A percentile compares a stretch with the other conserved stretches of the same genome.
Conservation (phyloP, 2,329 filamentous ascomycete genomes). For the Sporothrix sp. region DNA sequence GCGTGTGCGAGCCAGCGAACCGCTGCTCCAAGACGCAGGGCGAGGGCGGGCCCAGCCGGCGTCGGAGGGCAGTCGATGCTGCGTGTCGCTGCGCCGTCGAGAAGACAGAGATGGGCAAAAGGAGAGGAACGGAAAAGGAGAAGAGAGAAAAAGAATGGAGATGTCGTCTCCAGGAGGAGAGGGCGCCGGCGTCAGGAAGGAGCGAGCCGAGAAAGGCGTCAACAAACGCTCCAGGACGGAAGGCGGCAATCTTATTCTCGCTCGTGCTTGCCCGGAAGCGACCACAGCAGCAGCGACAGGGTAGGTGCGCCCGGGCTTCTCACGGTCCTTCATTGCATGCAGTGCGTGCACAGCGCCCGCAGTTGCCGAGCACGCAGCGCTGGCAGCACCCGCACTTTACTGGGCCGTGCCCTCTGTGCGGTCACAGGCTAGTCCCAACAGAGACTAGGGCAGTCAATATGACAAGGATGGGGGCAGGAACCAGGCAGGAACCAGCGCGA, state of each 20-base stretch:
- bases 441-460: background rate
- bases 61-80: background rate
- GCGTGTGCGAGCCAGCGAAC: too few species aligned
- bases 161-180: background rate
- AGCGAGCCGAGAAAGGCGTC: background rate
- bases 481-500: too few species aligned
- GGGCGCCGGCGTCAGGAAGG: background rate
- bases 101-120: background rate
- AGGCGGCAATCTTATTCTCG: slow-evolving; percentile 1
- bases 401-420: background rate
- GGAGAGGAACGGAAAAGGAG: background rate
- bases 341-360: background rate
- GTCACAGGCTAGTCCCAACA: background rate
- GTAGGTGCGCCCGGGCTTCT: background rate
- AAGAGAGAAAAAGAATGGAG: background rate
- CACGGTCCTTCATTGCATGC: too few species aligned
- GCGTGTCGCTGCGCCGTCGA: background rate
- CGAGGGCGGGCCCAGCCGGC: background rate
- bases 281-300: background rate
- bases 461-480: background rate
- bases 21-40: too few species aligned
- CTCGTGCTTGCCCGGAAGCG: background rate
- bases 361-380: background rate
- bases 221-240: slow-evolving; percentile 6
- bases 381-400: background rate